Evolutionary conservation across 805 yeast species (phyloP).

Genomic region (Wickerhamiella occidentalis): DNA sequence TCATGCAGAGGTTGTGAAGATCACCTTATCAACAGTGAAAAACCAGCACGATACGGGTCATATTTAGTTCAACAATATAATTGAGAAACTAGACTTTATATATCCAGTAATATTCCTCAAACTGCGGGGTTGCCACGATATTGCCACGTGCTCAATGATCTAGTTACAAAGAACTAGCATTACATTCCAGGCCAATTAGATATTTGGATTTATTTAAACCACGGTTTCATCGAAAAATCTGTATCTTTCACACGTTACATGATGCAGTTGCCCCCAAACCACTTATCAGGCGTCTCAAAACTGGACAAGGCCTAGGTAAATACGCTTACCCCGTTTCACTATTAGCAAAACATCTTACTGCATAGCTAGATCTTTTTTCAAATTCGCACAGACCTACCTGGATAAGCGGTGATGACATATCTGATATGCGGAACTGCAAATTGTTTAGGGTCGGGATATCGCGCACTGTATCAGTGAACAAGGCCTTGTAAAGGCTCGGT

Average conservation of each 20-base stretch:
- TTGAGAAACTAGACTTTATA: neutral
- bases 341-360: neutral
- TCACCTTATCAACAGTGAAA: neutral
- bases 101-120: too few species aligned
- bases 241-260: neutral
- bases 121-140: too few species aligned
- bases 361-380: neutral
- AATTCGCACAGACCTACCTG: slow-evolving; percentile 4
- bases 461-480: too few species aligned
- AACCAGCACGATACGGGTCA: neutral
- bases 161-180: too few species aligned
- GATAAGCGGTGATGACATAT: slow-evolving; percentile 7
- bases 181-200: too few species aligned
- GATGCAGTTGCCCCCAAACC: neutral
- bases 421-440: neutral
- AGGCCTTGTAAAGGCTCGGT: too few species aligned
- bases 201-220: too few species aligned
- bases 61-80: neutral
- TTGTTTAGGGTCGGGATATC: neutral
- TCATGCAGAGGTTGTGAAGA: neutral
- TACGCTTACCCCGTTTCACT: too few species aligned
- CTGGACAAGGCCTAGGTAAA: too few species aligned
- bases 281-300: too few species aligned
- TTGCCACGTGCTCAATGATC: too few species aligned
- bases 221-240: too few species aligned